Percentiles rank a stretch among this genome's conserved stretches.
Evolutionary conservation across 306 rosid species (phyloP).

Genomic region (Erythrophleum fordii): DNA sequence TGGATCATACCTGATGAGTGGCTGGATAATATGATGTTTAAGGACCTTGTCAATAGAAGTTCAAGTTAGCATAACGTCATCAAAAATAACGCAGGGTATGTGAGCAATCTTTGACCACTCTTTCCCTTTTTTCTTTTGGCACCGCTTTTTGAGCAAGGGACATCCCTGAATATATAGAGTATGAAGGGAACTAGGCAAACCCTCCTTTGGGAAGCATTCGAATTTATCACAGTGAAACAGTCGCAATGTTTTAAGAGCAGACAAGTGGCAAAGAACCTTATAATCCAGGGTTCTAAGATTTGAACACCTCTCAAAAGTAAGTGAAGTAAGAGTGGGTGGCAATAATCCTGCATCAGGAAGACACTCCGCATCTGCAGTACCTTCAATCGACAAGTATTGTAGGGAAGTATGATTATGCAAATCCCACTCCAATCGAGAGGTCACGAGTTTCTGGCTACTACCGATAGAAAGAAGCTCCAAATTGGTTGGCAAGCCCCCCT

Average conservation of each 20-base stretch:
- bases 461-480: fast-evolving
- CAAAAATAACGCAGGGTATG: neutral
- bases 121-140: neutral
- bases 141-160: neutral
- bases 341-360: no score
- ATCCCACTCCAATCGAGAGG: slow-evolving; percentile 5
- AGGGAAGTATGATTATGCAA: neutral
- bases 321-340: neutral
- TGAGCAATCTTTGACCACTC: slow-evolving; percentile 8
- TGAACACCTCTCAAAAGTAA: neutral
- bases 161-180: neutral
- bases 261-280: neutral
- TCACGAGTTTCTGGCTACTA: neutral
- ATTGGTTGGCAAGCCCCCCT: neutral
- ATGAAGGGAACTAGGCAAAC: neutral
- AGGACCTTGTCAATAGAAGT: no score
- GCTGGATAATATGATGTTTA: no score
- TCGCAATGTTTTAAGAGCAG: no score
- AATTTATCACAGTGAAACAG: neutral
- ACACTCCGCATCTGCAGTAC: neutral
- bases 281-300: neutral
- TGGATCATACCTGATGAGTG: no score
- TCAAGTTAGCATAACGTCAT: no score
- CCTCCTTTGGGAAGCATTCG: neutral
- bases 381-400: neutral